phyloP scores from a whole-genome alignment of 2,329 filamentous ascomycete species.

The Exutisphaerella laricina region DNA sequence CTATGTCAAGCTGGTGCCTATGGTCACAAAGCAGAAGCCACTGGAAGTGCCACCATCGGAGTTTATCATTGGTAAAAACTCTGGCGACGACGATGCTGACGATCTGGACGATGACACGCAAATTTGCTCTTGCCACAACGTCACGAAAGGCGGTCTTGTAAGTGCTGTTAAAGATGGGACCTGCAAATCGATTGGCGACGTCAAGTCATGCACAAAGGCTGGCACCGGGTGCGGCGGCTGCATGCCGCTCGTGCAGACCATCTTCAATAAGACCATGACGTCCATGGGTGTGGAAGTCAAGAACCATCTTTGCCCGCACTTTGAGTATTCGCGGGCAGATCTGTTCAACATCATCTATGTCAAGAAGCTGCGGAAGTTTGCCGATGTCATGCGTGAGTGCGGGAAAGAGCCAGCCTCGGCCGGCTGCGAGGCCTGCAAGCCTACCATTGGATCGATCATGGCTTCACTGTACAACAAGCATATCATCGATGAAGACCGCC shows the following conservation, averaged over 20 bases:
- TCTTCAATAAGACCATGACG: constrained; percentile 85
- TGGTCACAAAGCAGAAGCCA: constrained; percentile 77
- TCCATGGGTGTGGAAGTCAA: constrained; percentile 81
- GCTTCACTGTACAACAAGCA: constrained; percentile 78
- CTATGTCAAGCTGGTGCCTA: constrained; percentile 80
- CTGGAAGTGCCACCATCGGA: constrained; percentile 74
- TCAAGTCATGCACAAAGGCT: constrained; percentile 88
- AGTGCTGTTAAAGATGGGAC: constrained; percentile 67
- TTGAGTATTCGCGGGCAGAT: constrained; percentile 75
- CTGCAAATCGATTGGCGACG: constrained; percentile 73
- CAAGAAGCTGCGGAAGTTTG: constrained; percentile 67
- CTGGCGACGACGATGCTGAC: constrained; percentile 69
- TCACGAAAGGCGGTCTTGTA: constrained; percentile 75
- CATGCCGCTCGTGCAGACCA: constrained; percentile 79
- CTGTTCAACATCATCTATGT: constrained; percentile 86
- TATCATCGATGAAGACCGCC: constrained; percentile 63
- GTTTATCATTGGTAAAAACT: constrained; percentile 74
- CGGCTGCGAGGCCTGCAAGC: constrained; percentile 84
- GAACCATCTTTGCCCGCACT: constrained; percentile 80
- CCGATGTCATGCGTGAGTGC: constrained; percentile 70
- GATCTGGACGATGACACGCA: constrained; percentile 81
- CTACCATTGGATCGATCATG: constrained; percentile 72
- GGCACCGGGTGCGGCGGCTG: constrained; percentile 88
- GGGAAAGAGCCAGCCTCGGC: constrained; percentile 67
- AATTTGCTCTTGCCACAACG: constrained; percentile 90